Conservation (phyloP, 2,329 filamentous ascomycete species). For the Pseudogymnoascus sp. region DNA sequence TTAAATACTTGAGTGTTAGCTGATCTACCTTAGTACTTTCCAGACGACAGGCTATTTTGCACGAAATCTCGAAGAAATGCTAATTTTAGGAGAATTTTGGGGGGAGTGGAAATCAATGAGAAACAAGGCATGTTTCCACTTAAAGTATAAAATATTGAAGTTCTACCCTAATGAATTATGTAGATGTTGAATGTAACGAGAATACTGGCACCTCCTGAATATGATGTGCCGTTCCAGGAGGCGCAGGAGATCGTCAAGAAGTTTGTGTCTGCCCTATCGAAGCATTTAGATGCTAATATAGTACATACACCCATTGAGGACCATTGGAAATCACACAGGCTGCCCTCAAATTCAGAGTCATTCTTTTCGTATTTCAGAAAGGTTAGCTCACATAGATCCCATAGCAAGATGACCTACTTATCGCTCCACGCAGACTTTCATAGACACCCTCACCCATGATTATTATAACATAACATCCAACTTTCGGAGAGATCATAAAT, state of each 20-base stretch:
- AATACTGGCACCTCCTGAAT: not conserved
- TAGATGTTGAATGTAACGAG: not conserved
- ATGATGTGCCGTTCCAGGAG: not conserved
- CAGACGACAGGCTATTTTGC: not conserved
- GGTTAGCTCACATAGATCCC: not conserved
- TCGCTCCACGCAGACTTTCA: not conserved
- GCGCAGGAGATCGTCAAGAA: not conserved
- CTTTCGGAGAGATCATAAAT: not conserved
- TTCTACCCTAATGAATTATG: not conserved
- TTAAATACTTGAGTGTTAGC: not conserved
- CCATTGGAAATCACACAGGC: not conserved
- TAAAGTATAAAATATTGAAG: too few relatives aligned
- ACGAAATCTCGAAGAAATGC: not conserved
- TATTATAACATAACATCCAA: not conserved
- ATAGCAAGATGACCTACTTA: not conserved
- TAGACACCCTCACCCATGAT: not conserved
- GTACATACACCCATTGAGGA: not conserved
- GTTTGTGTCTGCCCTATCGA: not conserved
- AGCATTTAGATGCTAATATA: not conserved
- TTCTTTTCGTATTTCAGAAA: not conserved
- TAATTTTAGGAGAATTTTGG: not conserved
- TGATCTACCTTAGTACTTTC: not conserved
- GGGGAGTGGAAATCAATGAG: not conserved
- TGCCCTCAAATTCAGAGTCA: not conserved
- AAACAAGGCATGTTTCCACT: not conserved